Conservation (phyloP, 768 basidiomycete genomes). For the Holtermanniella nyarrowii region DNA sequence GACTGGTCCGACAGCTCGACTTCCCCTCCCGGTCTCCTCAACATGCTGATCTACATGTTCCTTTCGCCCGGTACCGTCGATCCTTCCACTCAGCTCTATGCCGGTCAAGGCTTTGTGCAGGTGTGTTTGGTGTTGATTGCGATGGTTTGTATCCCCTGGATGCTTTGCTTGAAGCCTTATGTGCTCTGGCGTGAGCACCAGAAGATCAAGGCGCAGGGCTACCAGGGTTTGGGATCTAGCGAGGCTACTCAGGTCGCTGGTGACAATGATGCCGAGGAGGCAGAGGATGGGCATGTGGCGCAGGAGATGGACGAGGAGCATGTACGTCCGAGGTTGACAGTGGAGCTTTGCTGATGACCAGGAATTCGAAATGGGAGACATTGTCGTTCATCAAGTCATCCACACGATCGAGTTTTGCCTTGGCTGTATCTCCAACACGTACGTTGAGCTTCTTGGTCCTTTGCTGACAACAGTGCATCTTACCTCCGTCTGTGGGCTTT, state of each 20-base stretch:
- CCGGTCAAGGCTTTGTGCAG: slow-evolving; percentile 79
- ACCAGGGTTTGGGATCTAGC: slow-evolving; percentile 49
- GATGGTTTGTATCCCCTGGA: slow-evolving; percentile 83
- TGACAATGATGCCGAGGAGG: slow-evolving; percentile 50
- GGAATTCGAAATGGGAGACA: slow-evolving; percentile 85
- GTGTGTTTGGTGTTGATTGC: slow-evolving; percentile 66
- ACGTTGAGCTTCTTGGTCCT: slow-evolving; percentile 43
- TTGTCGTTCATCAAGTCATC: slow-evolving; percentile 93
- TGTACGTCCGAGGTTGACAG: slow-evolving; percentile 46
- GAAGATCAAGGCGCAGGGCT: slow-evolving; percentile 71
- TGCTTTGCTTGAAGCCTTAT: slow-evolving; percentile 87
- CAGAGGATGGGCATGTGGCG: slow-evolving; percentile 50
- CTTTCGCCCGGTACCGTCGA: slow-evolving; percentile 73
- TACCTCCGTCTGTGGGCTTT: slow-evolving; percentile 79
- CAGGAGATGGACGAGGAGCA: slow-evolving; percentile 65
- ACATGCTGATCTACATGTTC: slow-evolving; percentile 81
- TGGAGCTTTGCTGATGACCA: slow-evolving; percentile 44
- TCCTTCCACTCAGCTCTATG: slow-evolving; percentile 61
- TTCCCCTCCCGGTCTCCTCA: slow-evolving; percentile 77
- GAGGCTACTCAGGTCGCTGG: slow-evolving; percentile 16
- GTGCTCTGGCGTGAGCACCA: slow-evolving; percentile 80
- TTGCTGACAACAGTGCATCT: slow-evolving; percentile 38
- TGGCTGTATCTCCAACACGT: slow-evolving; percentile 94
- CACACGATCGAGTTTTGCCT: slow-evolving; percentile 99
- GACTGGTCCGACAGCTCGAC: slow-evolving; percentile 69